Conservation (phyloP, 2,329 filamentous ascomycete genomes). For the Paracorniculantispora psalliotae region DNA sequence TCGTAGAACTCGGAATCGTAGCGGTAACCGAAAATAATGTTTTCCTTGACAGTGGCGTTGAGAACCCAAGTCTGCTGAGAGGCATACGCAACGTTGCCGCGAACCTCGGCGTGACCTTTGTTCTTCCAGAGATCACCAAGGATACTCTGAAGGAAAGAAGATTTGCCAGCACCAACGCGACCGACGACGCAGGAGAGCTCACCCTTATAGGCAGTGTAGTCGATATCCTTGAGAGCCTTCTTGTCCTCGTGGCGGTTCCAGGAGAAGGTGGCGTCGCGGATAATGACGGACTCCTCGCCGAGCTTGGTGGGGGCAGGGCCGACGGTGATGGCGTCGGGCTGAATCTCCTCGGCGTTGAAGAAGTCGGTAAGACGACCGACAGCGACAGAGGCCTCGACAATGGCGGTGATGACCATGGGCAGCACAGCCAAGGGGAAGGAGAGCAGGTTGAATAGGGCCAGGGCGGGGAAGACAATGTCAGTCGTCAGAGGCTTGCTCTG, state of each 20-base stretch:
- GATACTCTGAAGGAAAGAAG: conserved; percentile 81
- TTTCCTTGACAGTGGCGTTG: conserved; percentile 95
- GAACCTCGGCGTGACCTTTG: conserved; percentile 74
- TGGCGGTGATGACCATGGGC: conserved; percentile 95
- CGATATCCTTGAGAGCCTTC: conserved; percentile 72
- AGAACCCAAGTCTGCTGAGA: conserved; percentile 94
- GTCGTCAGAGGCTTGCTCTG: conserved; percentile 77
- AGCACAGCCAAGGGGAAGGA: conserved; percentile 91
- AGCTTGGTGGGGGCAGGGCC: conserved; percentile 65
- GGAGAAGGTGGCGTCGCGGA: conserved; percentile 83
- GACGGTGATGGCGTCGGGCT: conserved; percentile 71
- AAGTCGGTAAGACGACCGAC: conserved; percentile 80
- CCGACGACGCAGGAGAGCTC: conserved; percentile 91
- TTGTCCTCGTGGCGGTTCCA: conserved; percentile 82
- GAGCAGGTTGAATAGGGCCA: conserved; percentile 89
- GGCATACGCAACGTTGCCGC: conserved; percentile 83
- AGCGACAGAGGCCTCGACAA: conserved; percentile 93
- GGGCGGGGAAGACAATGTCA: conserved; percentile 90
- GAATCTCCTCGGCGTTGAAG: conserved; percentile 83
- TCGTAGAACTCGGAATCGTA: conserved; percentile 95
- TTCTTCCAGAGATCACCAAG: conserved; percentile 90
- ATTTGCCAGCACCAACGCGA: conserved; percentile 91
- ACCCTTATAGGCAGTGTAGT: conserved; percentile 85
- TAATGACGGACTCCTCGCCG: conserved; percentile 80
- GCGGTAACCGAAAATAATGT: conserved; percentile 92